phyloP scores from a whole-genome alignment of 768 basidiomycete genomes.

The Lentinus tigrinus region DNA sequence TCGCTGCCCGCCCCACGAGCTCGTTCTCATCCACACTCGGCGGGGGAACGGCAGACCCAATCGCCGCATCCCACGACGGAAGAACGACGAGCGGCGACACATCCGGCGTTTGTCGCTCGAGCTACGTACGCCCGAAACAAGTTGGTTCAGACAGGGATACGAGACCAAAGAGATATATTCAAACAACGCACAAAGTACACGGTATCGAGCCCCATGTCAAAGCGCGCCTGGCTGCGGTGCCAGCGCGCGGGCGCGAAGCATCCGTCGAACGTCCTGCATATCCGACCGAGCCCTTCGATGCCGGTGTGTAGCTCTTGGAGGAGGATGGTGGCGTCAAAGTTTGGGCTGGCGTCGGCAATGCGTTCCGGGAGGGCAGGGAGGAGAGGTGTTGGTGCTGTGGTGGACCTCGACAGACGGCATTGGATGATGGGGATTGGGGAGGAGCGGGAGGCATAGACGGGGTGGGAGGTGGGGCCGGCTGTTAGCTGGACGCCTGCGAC shows the following conservation, averaged over 20 bases:
- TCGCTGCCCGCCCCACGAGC: conserved; percentile 6
- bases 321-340: conserved; percentile 43
- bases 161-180: not conserved
- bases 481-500: conserved; percentile 54
- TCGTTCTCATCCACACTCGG: not conserved
- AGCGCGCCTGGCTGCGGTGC: conserved; percentile 33
- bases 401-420: conserved; percentile 25
- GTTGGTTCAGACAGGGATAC: conserved; percentile 19
- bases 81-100: conserved; percentile 35
- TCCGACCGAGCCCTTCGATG: conserved; percentile 62
- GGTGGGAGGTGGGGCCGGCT: conserved; percentile 41
- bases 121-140: conserved; percentile 24
- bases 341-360: conserved; percentile 8
- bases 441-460: conserved; percentile 74
- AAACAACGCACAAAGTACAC: conserved; percentile 44
- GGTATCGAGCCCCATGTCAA: conserved; percentile 46
- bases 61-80: conserved; percentile 34
- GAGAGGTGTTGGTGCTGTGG: not conserved
- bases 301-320: conserved; percentile 59
- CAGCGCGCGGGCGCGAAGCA: conserved; percentile 56
- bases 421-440: conserved; percentile 68
- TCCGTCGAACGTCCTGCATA: conserved; percentile 62
- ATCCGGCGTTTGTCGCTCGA: conserved; percentile 28
- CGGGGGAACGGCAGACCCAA: conserved; percentile 15
- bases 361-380: conserved; percentile 16